These are phyloP conservation scores for Pilaira anomala DNA, from an alignment of 192 early-diverging fungal genomes.

Conservation along the genomic window DNA sequence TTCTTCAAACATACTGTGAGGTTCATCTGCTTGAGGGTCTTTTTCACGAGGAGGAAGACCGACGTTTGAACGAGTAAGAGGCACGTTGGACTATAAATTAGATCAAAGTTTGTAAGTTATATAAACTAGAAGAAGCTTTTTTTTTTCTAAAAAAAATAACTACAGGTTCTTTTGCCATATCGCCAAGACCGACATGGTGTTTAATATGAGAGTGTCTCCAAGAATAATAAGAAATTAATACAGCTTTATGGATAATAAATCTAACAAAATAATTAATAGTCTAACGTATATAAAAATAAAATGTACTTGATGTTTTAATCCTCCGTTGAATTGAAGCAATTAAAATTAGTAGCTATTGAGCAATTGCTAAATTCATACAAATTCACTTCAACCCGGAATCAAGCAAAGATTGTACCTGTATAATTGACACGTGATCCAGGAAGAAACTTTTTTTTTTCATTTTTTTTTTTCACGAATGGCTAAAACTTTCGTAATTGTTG, in stretches of 20 bases:
- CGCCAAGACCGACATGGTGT: slow-evolving; percentile 88
- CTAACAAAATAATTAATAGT: slow-evolving; percentile 84
- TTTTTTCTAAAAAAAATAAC: background rate
- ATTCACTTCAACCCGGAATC: too few relatives aligned
- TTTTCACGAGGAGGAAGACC: slow-evolving; percentile 45
- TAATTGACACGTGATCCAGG: too few relatives aligned
- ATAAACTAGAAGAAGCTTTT: too few relatives aligned
- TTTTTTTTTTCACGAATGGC: too few relatives aligned
- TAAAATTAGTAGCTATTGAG: too few relatives aligned
- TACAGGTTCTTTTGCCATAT: slow-evolving; percentile 84
- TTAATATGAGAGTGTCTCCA: slow-evolving; percentile 87
- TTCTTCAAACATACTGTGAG: slow-evolving; percentile 59
- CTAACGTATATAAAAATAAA: slow-evolving; percentile 9
- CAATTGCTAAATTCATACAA: too few relatives aligned
- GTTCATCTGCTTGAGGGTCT: slow-evolving; percentile 27
- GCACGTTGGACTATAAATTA: slow-evolving; percentile 65
- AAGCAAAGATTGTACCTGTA: too few relatives aligned
- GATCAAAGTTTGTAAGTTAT: too few relatives aligned
- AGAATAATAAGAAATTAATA: slow-evolving; percentile 89
- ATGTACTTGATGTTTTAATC: too few relatives aligned
- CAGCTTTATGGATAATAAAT: slow-evolving; percentile 79
- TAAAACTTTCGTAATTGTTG: too few relatives aligned
- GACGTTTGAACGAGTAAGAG: slow-evolving; percentile 51
- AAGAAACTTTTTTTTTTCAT: too few relatives aligned
- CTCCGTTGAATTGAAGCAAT: too few relatives aligned